Evolutionary conservation across 78 protist genomes (phyloP), one percentile per base, ranked within the genome.

Genomic region (Dictyostelium brefeldianum): DNA sequence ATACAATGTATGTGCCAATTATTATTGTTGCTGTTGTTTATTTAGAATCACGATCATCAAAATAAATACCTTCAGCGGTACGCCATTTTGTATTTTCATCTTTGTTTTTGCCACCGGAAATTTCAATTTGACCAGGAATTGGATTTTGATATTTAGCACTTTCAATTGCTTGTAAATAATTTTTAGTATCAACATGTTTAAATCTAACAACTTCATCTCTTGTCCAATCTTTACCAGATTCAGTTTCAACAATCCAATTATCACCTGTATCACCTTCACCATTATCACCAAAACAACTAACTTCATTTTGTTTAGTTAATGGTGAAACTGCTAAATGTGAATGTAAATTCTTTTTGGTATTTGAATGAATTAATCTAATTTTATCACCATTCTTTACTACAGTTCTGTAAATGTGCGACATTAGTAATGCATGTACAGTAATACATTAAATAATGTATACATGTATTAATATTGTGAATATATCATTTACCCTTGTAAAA

Each of bases 231-330:
- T 18, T 14, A n/a, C 46, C 80, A 69, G 57, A 22, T 41, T 71
- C 89, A 36, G 46, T 7, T 59, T 82, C 85, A 54, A 96, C 92
- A 5, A 22, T 50, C 97, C 97, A 96, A 78, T 91, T 78, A 78
- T 96, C 97, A 67, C 97, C 96, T 22, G 91, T 73, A 79, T 96
- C 98, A 54, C 98, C 97, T 31, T 74, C 83, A 27, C 96, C 96
- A 59, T 95, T 91, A 10, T 94, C 97, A 29, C 96, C 97, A 78
- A 89, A 96, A 64, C 95, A 83, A 48, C 94, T 82, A 75, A 95
- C 96, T 54, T 91, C 91, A 74, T 96, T 94, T 80, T 96, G 81
- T 74, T 71, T 77, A 18, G 96, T 80, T 31, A 96, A 65, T 53
- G 98, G 98, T 14, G 98, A 96, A 25, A 70, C 81, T 31, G 94